Conservation (phyloP, 345 rosid species). For the Isatis tinctoria region DNA sequence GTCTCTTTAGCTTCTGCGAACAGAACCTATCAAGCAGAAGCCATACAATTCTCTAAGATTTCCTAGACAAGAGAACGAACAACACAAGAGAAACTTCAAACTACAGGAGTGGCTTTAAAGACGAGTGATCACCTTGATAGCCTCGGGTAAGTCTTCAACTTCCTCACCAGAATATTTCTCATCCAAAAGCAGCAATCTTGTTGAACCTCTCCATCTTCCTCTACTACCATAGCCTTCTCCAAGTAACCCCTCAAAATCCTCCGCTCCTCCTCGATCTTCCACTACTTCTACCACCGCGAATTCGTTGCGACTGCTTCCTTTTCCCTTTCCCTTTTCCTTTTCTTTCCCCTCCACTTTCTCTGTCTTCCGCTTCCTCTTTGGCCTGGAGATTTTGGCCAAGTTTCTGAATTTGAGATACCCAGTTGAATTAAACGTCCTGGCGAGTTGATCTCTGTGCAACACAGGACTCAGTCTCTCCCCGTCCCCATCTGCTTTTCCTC, state of each 20-base stretch:
- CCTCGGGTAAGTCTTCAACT: constrained; percentile 68
- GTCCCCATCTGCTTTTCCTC: constrained; percentile 45
- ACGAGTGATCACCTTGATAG: constrained; percentile 60
- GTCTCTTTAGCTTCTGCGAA: constrained; percentile 43
- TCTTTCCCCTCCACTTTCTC: constrained; percentile 28
- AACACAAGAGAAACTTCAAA: background rate
- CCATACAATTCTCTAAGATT: background rate
- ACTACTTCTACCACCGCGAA: constrained; percentile 58
- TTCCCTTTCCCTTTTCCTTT: constrained; percentile 23
- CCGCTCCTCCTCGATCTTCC: constrained; percentile 38
- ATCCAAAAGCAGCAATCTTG: constrained; percentile 87
- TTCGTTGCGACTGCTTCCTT: constrained; percentile 38
- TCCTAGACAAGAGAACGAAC: background rate
- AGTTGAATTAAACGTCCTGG: constrained; percentile 51
- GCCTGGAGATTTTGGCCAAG: constrained; percentile 76
- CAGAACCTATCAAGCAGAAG: constrained; percentile 43
- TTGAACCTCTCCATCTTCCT: constrained; percentile 72
- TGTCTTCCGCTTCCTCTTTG: constrained; percentile 48
- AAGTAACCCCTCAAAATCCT: constrained; percentile 58
- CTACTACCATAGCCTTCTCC: constrained; percentile 65
- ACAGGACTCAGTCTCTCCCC: constrained; percentile 53
- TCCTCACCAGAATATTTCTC: constrained; percentile 49
- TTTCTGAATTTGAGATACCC: constrained; percentile 74
- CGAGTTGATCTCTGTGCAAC: constrained; percentile 62
- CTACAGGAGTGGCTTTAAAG: background rate